Conservation (phyloP, 495 filamentous ascomycete species). For the Clohesyomyces aquaticus region DNA sequence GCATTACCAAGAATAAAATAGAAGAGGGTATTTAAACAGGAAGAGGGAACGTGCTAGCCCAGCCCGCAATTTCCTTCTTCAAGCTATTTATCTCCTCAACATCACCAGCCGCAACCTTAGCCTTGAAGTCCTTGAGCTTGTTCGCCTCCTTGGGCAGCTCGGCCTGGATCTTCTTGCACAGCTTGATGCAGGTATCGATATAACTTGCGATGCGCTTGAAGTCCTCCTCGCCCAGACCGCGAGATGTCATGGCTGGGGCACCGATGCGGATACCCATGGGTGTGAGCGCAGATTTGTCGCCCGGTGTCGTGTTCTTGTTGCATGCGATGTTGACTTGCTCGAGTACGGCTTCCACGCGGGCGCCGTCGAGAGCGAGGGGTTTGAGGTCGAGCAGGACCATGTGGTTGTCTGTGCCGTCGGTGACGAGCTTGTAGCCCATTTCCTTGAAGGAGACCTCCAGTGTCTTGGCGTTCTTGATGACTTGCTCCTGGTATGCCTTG, state of each 20-base stretch:
- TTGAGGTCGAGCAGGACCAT: conserved; percentile 94
- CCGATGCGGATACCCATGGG: conserved; percentile 92
- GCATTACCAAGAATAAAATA: conserved; percentile 17
- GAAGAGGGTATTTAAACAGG: conserved; percentile 60
- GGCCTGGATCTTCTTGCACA: conserved; percentile 72
- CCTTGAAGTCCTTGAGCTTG: conserved; percentile 99
- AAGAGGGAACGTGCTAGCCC: conserved; percentile 91
- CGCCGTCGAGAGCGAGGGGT: conserved; percentile 85
- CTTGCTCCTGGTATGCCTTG: conserved; percentile 82
- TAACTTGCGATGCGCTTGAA: conserved; percentile 89
- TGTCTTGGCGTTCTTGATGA: conserved; percentile 86
- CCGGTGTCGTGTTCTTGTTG: conserved; percentile 99
- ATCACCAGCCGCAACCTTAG: conserved; percentile 77
- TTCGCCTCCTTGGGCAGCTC: conserved; percentile 92
- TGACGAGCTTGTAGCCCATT: conserved; percentile 87
- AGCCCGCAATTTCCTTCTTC: conserved; percentile 84
- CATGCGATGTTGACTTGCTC: conserved; percentile 93
- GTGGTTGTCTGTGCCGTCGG: conserved; percentile 95
- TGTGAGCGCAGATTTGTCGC: conserved; percentile 88
- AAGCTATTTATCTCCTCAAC: conserved; percentile 78
- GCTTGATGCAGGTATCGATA: conserved; percentile 74
- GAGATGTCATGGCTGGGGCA: conserved; percentile 92
- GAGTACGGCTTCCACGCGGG: conserved; percentile 89
- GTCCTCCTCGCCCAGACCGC: conserved; percentile 90
- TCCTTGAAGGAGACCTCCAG: conserved; percentile 74